These are phyloP conservation scores for Tillandsia fasciculata DNA, from an alignment of 176 grass and related monocot species.

Conservation along the genomic window DNA sequence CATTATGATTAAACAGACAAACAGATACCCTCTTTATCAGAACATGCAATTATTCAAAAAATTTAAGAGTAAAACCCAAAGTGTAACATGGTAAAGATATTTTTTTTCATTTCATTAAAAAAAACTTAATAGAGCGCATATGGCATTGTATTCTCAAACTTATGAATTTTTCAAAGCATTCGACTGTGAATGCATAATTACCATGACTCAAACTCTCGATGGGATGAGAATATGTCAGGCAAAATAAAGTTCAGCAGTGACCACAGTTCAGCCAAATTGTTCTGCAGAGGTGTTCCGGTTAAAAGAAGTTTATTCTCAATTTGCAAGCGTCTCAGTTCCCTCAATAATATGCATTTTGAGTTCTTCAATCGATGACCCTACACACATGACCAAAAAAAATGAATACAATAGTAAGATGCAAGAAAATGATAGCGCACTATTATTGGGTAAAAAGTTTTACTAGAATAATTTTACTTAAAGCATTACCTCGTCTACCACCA, in stretches of 20 bases:
- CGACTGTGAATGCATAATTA: constrained; percentile 21
- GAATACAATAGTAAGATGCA: neutral
- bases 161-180: too few relatives aligned
- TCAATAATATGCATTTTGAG: constrained; percentile 60
- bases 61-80: too few relatives aligned
- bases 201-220: constrained; percentile 96
- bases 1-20: too few relatives aligned
- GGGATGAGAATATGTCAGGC: constrained; percentile 94
- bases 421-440: constrained; percentile 8
- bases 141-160: too few relatives aligned
- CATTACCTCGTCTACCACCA: constrained; percentile 86
- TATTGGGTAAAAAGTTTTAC: neutral
- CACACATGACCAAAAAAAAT: constrained; percentile 10
- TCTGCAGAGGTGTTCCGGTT: constrained; percentile 93
- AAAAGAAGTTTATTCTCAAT: constrained; percentile 98
- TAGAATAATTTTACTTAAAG: neutral
- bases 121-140: too few relatives aligned
- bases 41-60: too few relatives aligned
- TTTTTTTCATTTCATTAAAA: too few relatives aligned
- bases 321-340: constrained; percentile 68
- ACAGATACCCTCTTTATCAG: too few relatives aligned
- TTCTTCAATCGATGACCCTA: constrained; percentile 98
- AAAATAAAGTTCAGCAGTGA: constrained; percentile 96
- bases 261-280: constrained; percentile 97
- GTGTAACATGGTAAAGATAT: too few relatives aligned